Base-by-base conservation (phyloP, 352 stramenopile species). In the Phytophthora chlamydospora region DNA sequence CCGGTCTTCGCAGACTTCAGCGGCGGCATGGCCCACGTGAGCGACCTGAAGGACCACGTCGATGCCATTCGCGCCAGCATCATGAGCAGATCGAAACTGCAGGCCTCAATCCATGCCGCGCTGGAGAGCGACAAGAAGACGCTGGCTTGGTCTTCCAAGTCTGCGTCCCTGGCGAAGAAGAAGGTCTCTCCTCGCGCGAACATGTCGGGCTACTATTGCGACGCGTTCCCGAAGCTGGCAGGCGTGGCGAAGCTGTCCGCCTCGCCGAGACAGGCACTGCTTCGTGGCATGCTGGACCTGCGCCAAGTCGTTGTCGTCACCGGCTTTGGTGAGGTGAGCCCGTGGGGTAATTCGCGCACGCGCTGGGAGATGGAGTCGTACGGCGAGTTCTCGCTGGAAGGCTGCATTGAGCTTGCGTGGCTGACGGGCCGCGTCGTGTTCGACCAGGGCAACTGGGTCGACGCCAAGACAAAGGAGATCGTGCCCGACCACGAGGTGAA, bases 321-420 rank as follows among this genome's bases (percentile, higher is more conserved):
- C 24, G 89, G 89, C 35, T 96, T 91, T 51, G 89, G 89, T 33
- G 89, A 96, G 67, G 84, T 96, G 16, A 84, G 89, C 38, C 89
- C 89, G 39, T 96, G 81, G 78, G 89, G 89, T 21, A 96, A 90
- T 51, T 76, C 86, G 13, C 88, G 88, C 21, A 95, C 88, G 21
- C 83, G 85, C 6, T 97, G 89, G 89, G 89, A 97, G 71, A 96
- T 97, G 83, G 89, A 97, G 63, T 92, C 84, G 47, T 96, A 80
- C 66, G 89, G 89, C 41, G 78, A 94, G 61, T 95, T 97, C 60
- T 97, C 89, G 29, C 60, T 97, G 12, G 88, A 97, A 84, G 89
- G 89, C 16, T 90, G 83, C 58, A 91, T 97, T 48, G 89, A 97
- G 55, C 48, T 97, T 9, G 89, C 88, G 13, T 97, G 88, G 89